A percentile compares a stretch with the other conserved stretches of the same genome.
Evolutionary conservation across 306 rosid genomes (phyloP).

Genomic region (Arachis stenosperma): DNA sequence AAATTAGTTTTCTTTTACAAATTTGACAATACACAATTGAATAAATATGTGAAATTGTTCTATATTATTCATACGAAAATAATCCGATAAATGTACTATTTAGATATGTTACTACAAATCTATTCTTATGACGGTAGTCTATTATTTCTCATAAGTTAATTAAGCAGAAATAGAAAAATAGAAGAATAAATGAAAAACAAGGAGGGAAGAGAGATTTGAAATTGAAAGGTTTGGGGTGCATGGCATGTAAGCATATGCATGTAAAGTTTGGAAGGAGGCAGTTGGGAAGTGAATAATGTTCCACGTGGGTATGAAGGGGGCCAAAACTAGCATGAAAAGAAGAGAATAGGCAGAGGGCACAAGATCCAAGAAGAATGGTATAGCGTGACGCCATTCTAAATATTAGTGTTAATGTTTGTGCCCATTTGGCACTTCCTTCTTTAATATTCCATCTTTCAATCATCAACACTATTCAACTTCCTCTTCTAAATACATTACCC

Average conservation of each 20-base stretch:
- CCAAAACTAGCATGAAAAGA: slow-evolving; percentile 30
- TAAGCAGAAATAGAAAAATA: no score
- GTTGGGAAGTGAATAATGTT: slow-evolving; percentile 36
- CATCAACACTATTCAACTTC: slow-evolving; percentile 18
- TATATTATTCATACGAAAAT: no score
- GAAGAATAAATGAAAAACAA: no score
- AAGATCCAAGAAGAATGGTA: slow-evolving; percentile 47
- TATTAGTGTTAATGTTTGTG: slow-evolving; percentile 4
- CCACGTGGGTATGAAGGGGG: slow-evolving; percentile 40
- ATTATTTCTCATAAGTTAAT: no score
- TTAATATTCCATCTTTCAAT: slow-evolving; percentile 15
- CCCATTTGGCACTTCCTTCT: slow-evolving; percentile 32
- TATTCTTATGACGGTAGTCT: no score
- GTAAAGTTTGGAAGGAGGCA: background rate
- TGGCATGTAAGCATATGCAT: background rate
- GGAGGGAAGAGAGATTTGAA: background rate
- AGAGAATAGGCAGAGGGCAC: slow-evolving; percentile 40
- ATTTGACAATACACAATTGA: no score
- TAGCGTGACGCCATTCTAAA: slow-evolving; percentile 34
- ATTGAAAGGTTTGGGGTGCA: background rate
- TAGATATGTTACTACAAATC: no score
- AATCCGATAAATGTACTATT: no score
- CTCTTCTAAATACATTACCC: slow-evolving; percentile 1
- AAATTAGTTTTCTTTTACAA: no score
- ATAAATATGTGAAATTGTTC: no score